Evolutionary conservation across 225 moss, liverwort and hornwort genomes (phyloP).

Genomic region (Anthoceros angustus): DNA sequence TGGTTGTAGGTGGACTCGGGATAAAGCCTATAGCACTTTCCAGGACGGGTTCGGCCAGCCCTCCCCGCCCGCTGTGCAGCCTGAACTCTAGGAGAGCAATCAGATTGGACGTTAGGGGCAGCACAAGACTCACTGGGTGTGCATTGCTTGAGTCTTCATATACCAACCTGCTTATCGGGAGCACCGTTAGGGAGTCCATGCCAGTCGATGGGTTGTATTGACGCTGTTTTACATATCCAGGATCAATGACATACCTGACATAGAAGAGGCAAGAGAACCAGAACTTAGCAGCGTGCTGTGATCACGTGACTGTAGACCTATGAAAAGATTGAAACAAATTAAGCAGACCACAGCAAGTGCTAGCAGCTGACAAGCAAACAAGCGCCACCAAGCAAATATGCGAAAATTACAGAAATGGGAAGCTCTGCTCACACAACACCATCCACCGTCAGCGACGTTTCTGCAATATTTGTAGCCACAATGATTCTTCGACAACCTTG

Average conservation of each 20-base stretch:
- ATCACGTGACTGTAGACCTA: neutral
- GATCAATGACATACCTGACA: conserved; percentile 75
- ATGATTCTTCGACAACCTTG: conserved; percentile 78
- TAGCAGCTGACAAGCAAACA: neutral
- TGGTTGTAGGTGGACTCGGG: conserved; percentile 53
- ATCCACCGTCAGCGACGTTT: conserved; percentile 89
- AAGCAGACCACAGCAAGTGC: neutral
- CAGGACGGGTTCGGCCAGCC: conserved; percentile 85
- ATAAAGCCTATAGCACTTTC: conserved; percentile 80
- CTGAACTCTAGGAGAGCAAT: conserved; percentile 42
- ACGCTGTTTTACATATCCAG: conserved; percentile 91
- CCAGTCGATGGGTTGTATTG: conserved; percentile 80
- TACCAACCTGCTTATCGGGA: conserved; percentile 60
- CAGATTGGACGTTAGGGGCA: neutral
- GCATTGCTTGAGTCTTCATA: neutral
- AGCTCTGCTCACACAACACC: conserved; percentile 51
- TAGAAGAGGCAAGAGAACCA: neutral
- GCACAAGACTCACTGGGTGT: neutral
- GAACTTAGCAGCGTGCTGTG: neutral
- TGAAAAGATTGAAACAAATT: neutral
- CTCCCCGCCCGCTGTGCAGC: conserved; percentile 92
- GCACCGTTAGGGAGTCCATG: conserved; percentile 90
- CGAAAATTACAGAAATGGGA: conserved; percentile 8
- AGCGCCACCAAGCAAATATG: neutral
- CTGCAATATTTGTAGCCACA: conserved; percentile 92